Evolutionary conservation across 306 rosid genomes (phyloP), one percentile per base, ranked within the genome.

Genomic region (Benincasa hispida): DNA sequence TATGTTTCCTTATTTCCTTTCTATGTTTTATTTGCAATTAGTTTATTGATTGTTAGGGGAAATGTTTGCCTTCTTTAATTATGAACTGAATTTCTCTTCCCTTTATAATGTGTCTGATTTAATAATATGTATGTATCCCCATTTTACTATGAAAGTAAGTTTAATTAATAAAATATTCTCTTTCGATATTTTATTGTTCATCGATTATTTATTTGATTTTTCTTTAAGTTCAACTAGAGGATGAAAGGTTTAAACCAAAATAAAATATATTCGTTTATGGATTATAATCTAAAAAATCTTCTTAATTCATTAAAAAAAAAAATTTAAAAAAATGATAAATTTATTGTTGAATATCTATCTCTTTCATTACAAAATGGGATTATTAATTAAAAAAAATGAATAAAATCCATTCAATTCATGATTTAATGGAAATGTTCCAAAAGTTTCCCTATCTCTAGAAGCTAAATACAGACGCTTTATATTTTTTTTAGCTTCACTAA

Each of bases 21-120:
- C 45, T 66, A 66, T 66, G 55, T 68, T 68, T n/a, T 45, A 68
- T 9, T 68, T 68, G 35, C n/a, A 68, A 68, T 42, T 68, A 42
- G 12, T 39, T 68, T 21, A 67, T 67, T 39, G 54, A 41, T 66
- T 62, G 1, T 61, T 65, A 35, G 50, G 72, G 72, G 72, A 45
- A 65, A 61, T 28, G 41, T 34, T 35, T 65, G 72, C 13, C 24
- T 14, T 14, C 24, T 14, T 14, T 5, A 65, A 35, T 10, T 13
- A 8, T 30, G n/a, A 67, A 42, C 30, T 6, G 2, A 67, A 67
- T n/a, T 22, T 65, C 13, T 6, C 5, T 65, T n/a, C 12, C 72
- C 27, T 65, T 39, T n/a, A 11, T 37, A 39, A 66, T 65, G 50
- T 65, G 28, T 66, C 41, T 39, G 51, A 67, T 67, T 67, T 41